Base-by-base conservation (phyloP, 148 eudicot species). In the Rhododendron ovatum region DNA sequence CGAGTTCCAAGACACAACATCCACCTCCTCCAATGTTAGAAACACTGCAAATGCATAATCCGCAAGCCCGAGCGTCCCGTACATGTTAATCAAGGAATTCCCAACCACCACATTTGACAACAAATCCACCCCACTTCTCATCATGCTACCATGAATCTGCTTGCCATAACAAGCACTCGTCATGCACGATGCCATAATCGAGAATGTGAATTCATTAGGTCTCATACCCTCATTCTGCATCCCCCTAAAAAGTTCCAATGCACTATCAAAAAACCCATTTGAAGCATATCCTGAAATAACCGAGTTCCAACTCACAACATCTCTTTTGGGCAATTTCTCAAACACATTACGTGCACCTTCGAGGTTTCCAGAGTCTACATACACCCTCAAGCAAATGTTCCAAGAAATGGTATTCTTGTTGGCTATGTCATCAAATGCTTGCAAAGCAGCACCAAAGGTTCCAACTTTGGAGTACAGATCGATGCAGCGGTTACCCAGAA, bases 221-320 rank as follows among this genome's bases (percentile, higher is more conserved):
- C 82, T 89, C 71, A 93, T 76, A 79, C 94, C 91, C 79, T 1
- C 67, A 28, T 63, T 55, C 69, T 88, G 91, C 98, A 96, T 96
- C 45, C 89, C 88, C 53, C 61, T 33, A 63, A 94, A 94, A 30
- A 84, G 26, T 76, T 86, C 87, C 91, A 90, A 80, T 4, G 90
- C 95, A 87, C 73, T 28, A 41, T 87, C 89, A 51, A 65, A 33
- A 83, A 76, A 35, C 88, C 93, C 95, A 89, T 82, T 57, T 11
- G 91, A 89, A 86, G 87, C 89, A 87, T 90, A 88, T 80, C 96
- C 92, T 1, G 93, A 93, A 78, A 96, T 90, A 80, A 96, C 87
- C 12, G 98, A 87, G 87, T 96, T 96, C 98, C 96, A 96, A 88
- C 93, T 90, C 26, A 96, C 98, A 85, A 89, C 92, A 93, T 96